These are phyloP conservation scores for Trifolium repens DNA, from an alignment of 306 rosid genomes.

Conservation along the genomic window DNA sequence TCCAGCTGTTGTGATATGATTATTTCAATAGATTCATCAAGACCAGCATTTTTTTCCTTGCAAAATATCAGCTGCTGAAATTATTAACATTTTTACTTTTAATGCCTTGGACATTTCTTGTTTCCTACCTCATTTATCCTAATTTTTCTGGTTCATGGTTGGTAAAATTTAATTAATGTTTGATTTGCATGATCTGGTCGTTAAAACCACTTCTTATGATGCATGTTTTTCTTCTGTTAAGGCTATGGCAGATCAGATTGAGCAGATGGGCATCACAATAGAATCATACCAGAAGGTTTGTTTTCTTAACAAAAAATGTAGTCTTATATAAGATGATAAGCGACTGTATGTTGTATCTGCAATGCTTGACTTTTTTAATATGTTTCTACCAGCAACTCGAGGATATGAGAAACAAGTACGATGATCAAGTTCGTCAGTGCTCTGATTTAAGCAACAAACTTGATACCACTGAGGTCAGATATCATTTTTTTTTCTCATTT, in stretches of 20 bases:
- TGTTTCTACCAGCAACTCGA: constrained; percentile 66
- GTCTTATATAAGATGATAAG: neutral
- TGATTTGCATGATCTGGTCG: constrained; percentile 1
- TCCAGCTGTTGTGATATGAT: neutral
- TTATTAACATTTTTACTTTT: neutral
- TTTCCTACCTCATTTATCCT: neutral
- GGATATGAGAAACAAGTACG: constrained; percentile 69
- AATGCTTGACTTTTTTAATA: constrained; percentile 10
- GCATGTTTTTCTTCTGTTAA: constrained; percentile 39
- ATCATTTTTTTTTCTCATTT: neutral
- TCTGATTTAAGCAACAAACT: constrained; percentile 75
- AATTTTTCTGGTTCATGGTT: neutral
- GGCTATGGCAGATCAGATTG: constrained; percentile 96
- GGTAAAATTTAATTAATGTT: constrained; percentile 14
- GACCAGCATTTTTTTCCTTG: neutral
- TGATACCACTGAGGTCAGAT: constrained; percentile 80
- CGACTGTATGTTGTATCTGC: neutral
- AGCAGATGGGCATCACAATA: constrained; percentile 74
- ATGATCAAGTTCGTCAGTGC: constrained; percentile 70
- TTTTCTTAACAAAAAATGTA: neutral
- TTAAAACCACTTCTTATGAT: constrained; percentile 10
- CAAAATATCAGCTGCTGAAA: constrained; percentile 3
- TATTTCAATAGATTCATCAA: neutral
- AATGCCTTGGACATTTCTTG: neutral
- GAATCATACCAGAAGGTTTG: constrained; percentile 86